These are phyloP conservation scores for Dunaliella sp. DNA, from an alignment of 139 green algal genomes.

Conservation along the genomic window DNA sequence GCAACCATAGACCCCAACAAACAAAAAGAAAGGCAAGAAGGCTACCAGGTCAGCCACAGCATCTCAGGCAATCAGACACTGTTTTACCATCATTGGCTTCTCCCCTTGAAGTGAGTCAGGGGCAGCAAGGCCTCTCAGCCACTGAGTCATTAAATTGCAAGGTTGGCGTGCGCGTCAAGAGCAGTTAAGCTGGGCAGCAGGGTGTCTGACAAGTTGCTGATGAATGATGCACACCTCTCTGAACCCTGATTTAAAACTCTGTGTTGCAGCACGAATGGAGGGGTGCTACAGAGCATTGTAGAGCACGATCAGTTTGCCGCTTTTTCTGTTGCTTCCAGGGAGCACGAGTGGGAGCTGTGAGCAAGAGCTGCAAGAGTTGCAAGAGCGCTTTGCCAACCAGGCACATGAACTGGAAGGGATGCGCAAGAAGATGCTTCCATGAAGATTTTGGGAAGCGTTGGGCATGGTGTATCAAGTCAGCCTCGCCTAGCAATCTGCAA, in stretches of 20 bases:
- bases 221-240: not conserved
- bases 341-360: conserved; percentile 26
- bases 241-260: not conserved
- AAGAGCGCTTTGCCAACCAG: conserved; percentile 38
- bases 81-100: too few relatives aligned
- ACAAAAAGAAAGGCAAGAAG: too few relatives aligned
- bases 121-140: too few relatives aligned
- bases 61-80: too few relatives aligned
- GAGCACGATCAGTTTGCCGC: not conserved
- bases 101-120: too few relatives aligned
- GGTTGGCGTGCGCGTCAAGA: not conserved
- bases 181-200: not conserved
- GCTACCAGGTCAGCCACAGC: too few relatives aligned
- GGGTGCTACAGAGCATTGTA: not conserved
- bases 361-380: conserved; percentile 41
- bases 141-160: too few relatives aligned
- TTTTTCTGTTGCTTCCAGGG: not conserved
- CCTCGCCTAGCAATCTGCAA: too few relatives aligned
- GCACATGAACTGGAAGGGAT: conserved; percentile 45
- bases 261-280: not conserved
- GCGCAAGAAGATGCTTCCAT: conserved; percentile 51
- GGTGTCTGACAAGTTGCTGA: not conserved
- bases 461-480: too few relatives aligned
- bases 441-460: too few relatives aligned
- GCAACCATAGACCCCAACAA: too few relatives aligned